Evolutionary conservation across 345 rosid species (phyloP).

Genomic region (Ricinus communis): DNA sequence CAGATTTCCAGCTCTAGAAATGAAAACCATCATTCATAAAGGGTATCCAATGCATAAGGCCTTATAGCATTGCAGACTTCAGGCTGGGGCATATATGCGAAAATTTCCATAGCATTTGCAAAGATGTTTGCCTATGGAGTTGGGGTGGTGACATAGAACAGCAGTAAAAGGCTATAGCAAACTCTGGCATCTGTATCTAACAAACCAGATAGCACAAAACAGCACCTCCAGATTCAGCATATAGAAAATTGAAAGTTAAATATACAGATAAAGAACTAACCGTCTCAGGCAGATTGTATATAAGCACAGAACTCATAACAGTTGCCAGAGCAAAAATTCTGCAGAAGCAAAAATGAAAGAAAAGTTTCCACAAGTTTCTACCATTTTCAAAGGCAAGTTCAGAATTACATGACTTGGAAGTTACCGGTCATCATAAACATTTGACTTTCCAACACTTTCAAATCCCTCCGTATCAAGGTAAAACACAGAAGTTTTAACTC

Average conservation of each 20-base stretch:
- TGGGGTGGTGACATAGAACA: too few species aligned
- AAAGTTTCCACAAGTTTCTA: not conserved
- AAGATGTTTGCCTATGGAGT: not conserved
- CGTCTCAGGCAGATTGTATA: slow-evolving; percentile 94
- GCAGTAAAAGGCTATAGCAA: not conserved
- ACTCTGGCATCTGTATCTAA: not conserved
- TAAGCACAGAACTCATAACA: slow-evolving; percentile 93
- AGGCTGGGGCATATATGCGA: not conserved
- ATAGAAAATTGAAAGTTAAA: not conserved
- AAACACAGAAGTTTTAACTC: slow-evolving; percentile 79
- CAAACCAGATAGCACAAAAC: not conserved
- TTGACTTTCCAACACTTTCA: slow-evolving; percentile 98
- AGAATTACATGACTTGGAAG: slow-evolving; percentile 1
- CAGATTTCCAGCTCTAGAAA: not conserved
- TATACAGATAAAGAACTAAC: slow-evolving; percentile 51
- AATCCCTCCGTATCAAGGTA: slow-evolving; percentile 98
- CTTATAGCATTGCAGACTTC: not conserved
- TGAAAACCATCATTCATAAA: not conserved
- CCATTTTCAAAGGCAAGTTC: slow-evolving; percentile 10
- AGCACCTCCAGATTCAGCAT: not conserved
- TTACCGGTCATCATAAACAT: slow-evolving; percentile 97
- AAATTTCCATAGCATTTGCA: not conserved
- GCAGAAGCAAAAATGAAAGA: slow-evolving; percentile 30
- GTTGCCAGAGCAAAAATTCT: slow-evolving; percentile 99
- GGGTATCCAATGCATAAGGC: not conserved